A percentile compares a stretch with the other conserved stretches of the same genome.
Evolutionary conservation across 495 filamentous ascomycete species (phyloP).

Genomic region (Xylaria bambusicola): DNA sequence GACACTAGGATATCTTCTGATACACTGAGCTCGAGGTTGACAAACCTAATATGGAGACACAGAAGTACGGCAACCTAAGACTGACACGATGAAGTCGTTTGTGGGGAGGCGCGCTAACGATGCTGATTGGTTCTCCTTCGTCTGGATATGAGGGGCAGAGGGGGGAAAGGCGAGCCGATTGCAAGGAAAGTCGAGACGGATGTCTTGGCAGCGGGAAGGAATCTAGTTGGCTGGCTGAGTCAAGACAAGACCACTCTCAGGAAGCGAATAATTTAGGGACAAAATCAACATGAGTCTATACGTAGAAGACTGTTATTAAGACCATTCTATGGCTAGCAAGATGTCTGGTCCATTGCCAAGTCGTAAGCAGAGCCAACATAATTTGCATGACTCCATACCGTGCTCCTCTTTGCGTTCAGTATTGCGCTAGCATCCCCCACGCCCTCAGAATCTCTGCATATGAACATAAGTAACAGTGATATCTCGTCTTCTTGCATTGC

Average conservation of each 20-base stretch:
- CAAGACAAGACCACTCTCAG: not conserved
- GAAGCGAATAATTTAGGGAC: too few species aligned
- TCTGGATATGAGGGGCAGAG: not conserved
- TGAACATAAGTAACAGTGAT: too few species aligned
- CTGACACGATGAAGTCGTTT: not conserved
- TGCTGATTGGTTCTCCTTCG: not conserved
- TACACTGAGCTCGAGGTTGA: not conserved
- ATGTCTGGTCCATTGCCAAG: too few species aligned
- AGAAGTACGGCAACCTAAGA: not conserved
- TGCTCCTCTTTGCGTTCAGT: too few species aligned
- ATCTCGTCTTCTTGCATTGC: too few species aligned
- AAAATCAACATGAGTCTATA: too few species aligned
- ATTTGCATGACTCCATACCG: too few species aligned
- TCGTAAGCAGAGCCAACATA: too few species aligned
- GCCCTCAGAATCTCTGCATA: too few species aligned
- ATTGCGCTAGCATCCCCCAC: too few species aligned
- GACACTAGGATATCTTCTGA: not conserved
- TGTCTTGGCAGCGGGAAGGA: constrained; percentile 2
- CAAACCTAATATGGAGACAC: not conserved
- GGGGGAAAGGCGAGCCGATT: constrained; percentile 2
- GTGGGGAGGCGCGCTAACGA: constrained; percentile 7
- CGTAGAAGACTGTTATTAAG: too few species aligned
- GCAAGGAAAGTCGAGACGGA: constrained; percentile 7
- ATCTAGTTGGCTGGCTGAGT: not conserved
- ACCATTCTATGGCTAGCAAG: too few species aligned